These are phyloP conservation scores for Candida takata DNA, from an alignment of 805 yeast genomes.

Conservation along the genomic window DNA sequence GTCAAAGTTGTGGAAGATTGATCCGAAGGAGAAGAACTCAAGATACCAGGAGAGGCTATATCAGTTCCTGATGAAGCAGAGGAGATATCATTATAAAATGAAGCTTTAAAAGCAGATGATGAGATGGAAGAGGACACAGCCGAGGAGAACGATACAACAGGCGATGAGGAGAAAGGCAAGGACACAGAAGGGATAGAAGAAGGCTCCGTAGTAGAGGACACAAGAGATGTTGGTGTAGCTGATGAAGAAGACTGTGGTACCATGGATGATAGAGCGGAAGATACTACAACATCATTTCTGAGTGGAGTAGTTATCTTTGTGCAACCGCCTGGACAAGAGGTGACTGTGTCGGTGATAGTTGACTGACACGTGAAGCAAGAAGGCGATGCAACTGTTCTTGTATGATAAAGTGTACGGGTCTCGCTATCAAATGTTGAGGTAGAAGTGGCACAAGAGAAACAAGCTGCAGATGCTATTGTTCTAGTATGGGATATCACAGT, in stretches of 20 bases:
- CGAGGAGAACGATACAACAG: background rate
- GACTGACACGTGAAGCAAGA: constrained; percentile 1
- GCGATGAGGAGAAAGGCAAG: too few species aligned
- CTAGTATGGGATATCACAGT: too few species aligned
- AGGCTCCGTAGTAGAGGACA: background rate
- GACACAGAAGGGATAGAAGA: background rate
- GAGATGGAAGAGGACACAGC: too few species aligned
- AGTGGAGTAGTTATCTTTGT: constrained; percentile 1
- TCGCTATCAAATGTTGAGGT: background rate
- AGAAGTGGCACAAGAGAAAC: constrained; percentile 1
- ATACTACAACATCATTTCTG: too few species aligned
- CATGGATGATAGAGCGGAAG: too few species aligned
- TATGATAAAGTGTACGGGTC: background rate
- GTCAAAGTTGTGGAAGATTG: background rate
- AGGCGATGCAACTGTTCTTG: background rate
- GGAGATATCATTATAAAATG: background rate
- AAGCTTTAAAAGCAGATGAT: too few species aligned
- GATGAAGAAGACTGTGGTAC: too few species aligned
- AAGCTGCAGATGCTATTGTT: background rate
- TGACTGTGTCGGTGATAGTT: constrained; percentile 3
- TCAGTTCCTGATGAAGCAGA: constrained; percentile 1
- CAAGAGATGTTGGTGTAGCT: too few species aligned
- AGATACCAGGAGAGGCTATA: too few species aligned
- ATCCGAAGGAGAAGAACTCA: background rate
- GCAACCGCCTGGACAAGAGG: constrained; percentile 8